Conservation (phyloP, 2,329 filamentous ascomycete species). For the Xylaria sp. region DNA sequence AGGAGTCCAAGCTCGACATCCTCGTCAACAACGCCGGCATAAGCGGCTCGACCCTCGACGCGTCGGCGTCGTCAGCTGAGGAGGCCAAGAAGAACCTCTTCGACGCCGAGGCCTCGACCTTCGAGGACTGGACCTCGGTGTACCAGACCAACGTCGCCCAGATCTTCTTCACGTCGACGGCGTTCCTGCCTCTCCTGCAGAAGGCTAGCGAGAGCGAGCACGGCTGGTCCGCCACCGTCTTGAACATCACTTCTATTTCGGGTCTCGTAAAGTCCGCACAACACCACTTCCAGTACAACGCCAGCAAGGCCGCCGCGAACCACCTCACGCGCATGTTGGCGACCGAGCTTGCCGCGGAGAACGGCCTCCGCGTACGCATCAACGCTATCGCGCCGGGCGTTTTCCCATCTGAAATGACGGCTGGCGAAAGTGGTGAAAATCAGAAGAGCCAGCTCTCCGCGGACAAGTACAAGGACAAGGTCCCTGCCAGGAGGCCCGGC, state of each 20-base stretch:
- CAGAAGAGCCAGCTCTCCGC: slow-evolving; percentile 66
- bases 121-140: slow-evolving; percentile 73
- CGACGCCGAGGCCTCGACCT: slow-evolving; percentile 60
- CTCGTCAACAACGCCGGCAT: slow-evolving; percentile 73
- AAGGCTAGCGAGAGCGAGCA: slow-evolving; percentile 49
- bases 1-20: slow-evolving; percentile 62
- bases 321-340: slow-evolving; percentile 70
- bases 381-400: slow-evolving; percentile 77
- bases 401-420: slow-evolving; percentile 75
- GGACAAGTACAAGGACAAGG: slow-evolving; percentile 62
- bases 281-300: slow-evolving; percentile 70
- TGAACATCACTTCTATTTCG: slow-evolving; percentile 73
- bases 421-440: slow-evolving; percentile 50
- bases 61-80: slow-evolving; percentile 56
- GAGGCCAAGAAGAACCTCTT: slow-evolving; percentile 69
- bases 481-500: slow-evolving; percentile 71
- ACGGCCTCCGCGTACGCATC: slow-evolving; percentile 68
- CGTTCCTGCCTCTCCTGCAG: slow-evolving; percentile 67
- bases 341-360: slow-evolving; percentile 61
- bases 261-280: slow-evolving; percentile 67
- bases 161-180: slow-evolving; percentile 68
- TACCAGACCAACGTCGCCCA: slow-evolving; percentile 79
- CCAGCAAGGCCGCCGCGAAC: slow-evolving; percentile 67
- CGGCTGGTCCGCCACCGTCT: slow-evolving; percentile 63
- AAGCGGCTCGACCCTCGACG: slow-evolving; percentile 60